Evolutionary conservation across 805 yeast genomes (phyloP).

Genomic region (Kazachstania bromeliacearum): DNA sequence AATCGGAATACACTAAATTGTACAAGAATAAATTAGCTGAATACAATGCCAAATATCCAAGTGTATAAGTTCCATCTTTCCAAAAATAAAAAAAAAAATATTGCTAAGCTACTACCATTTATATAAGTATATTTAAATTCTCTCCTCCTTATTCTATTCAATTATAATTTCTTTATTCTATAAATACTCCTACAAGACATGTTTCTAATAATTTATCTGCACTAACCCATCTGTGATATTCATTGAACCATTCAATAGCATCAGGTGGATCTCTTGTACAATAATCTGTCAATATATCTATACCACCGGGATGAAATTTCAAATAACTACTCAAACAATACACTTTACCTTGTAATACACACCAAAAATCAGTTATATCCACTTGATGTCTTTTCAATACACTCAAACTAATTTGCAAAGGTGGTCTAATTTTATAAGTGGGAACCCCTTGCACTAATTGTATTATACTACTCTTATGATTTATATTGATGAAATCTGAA

Average conservation of each 20-base stretch:
- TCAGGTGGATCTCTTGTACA: slow-evolving; percentile 66
- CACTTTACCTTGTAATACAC: slow-evolving; percentile 67
- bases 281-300: slow-evolving; percentile 52
- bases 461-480: slow-evolving; percentile 10
- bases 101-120: not conserved
- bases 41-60: no score
- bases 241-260: slow-evolving; percentile 66
- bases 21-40: slow-evolving; percentile 15
- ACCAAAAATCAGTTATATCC: slow-evolving; percentile 70
- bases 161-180: slow-evolving; percentile 1
- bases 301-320: slow-evolving; percentile 90
- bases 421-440: slow-evolving; percentile 25
- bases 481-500: slow-evolving; percentile 10
- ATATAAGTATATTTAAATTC: no score
- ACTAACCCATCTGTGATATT: slow-evolving; percentile 75
- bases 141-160: not conserved
- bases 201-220: slow-evolving; percentile 70
- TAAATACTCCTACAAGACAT: slow-evolving; percentile 59
- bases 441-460: slow-evolving; percentile 12
- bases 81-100: no score
- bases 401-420: slow-evolving; percentile 45
- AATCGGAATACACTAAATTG: slow-evolving; percentile 17
- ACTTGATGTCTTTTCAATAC: slow-evolving; percentile 51
- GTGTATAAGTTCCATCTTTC: no score
- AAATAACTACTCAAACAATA: slow-evolving; percentile 82